These are phyloP conservation scores for Mycena rosella DNA, from an alignment of 768 basidiomycete species.

Conservation along the genomic window DNA sequence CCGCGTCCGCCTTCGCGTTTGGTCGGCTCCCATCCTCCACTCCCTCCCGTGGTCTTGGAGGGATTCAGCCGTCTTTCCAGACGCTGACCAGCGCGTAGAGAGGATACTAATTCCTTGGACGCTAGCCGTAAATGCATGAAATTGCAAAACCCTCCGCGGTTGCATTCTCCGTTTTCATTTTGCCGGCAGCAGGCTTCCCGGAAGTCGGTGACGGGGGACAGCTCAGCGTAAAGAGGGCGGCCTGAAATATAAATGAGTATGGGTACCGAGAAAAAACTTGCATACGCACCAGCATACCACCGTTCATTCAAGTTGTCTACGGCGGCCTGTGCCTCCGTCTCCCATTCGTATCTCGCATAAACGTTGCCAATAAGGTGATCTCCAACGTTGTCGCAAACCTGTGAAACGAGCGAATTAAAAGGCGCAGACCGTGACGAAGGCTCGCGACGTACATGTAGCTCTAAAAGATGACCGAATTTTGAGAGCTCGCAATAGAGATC, in stretches of 20 bases:
- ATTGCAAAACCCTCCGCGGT: slow-evolving; percentile 98
- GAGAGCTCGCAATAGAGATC: slow-evolving; percentile 95
- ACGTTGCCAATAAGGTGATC: slow-evolving; percentile 98
- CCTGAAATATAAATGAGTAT: slow-evolving; percentile 58
- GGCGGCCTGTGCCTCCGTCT: slow-evolving; percentile 94
- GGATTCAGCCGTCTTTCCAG: slow-evolving; percentile 85
- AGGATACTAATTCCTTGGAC: slow-evolving; percentile 84
- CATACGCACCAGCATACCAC: slow-evolving; percentile 94
- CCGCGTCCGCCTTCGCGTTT: slow-evolving; percentile 75
- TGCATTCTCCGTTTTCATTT: slow-evolving; percentile 98
- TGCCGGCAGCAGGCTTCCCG: slow-evolving; percentile 99
- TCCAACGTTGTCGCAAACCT: slow-evolving; percentile 99
- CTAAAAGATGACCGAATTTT: slow-evolving; percentile 95
- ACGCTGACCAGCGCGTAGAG: slow-evolving; percentile 85
- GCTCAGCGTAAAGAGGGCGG: slow-evolving; percentile 94
- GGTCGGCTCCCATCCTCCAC: slow-evolving; percentile 87
- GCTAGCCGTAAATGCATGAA: slow-evolving; percentile 97
- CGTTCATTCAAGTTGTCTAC: slow-evolving; percentile 95
- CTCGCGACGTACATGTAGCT: slow-evolving; percentile 82
- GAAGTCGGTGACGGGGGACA: slow-evolving; percentile 98
- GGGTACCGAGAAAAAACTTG: slow-evolving; percentile 7
- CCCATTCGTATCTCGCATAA: slow-evolving; percentile 98
- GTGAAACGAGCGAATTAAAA: slow-evolving; percentile 17
- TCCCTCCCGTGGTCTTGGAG: slow-evolving; percentile 69
- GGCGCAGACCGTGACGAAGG: not conserved